Evolutionary conservation across 2,329 filamentous ascomycete species (phyloP), one percentile per base, ranked within the genome.

Genomic region (Aspergillus fructus): DNA sequence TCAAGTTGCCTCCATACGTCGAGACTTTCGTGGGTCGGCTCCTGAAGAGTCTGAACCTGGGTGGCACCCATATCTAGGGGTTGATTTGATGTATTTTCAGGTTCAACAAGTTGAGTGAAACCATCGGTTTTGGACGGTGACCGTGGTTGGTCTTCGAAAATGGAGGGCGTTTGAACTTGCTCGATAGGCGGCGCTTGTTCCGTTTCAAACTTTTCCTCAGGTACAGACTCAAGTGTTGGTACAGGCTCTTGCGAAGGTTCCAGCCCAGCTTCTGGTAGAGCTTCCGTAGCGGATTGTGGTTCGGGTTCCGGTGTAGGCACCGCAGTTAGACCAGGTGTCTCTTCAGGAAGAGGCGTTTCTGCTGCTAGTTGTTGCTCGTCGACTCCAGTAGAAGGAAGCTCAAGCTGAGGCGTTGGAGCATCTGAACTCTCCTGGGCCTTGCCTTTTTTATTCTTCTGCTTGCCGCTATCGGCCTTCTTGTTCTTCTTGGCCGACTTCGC

Each of bases 381-480:
- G 58, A 56, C 53, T 43, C 66, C 63, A 63, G 62, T 58, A 54
- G 62, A 56, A 56, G 65, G 53, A 43, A 65, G 64, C 47, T 67
- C 62, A 19, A 59, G 34, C 51, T 62, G 64, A 59, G 61, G 60
- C 54, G 67, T 64, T 51, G 69, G 69, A 53, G 59, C 59, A 50
- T 67, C 68, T 56, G 64, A 57, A 39, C 49, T 53, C 47, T 72
- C 71, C 58, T 71, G 68, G 50, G 49, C 62, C 64, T 72, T 72
- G 47, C 53, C 58, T 68, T 71, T 73, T 61, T 72, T 73, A 70
- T 64, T 65, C 64, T 71, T 71, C 59, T 65, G 62, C 59, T 70
- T 71, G 49, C 30, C 42, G 30, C 41, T 59, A 45, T 56, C 59
- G 45, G 64, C 55, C 63, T 71, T 73, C 62, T 59, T 62, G 51